A percentile compares a stretch with the other conserved stretches of the same genome.
phyloP scores from a whole-genome alignment of 2,329 filamentous ascomycete genomes.

The Fusarium sarcochroum region DNA sequence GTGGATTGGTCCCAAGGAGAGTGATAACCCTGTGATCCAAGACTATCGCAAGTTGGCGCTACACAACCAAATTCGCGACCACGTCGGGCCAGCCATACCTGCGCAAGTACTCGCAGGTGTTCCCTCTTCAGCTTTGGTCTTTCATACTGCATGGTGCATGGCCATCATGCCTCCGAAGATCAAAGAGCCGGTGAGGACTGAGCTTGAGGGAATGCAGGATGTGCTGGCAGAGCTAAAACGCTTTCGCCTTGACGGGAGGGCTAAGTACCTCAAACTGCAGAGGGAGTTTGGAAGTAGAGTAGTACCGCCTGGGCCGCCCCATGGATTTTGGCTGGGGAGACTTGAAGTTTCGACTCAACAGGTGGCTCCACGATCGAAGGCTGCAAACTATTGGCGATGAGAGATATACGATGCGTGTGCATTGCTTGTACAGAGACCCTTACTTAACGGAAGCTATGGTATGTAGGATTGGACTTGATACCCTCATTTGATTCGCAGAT shows the following conservation, averaged over 20 bases:
- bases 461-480: background rate
- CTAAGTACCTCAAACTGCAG: constrained; percentile 44
- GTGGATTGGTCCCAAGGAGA: constrained; percentile 62
- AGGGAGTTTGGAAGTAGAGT: constrained; percentile 2
- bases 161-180: constrained; percentile 57
- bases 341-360: constrained; percentile 36
- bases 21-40: constrained; percentile 57
- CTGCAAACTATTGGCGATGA: constrained; percentile 32
- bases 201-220: constrained; percentile 59
- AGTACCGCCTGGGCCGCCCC: constrained; percentile 42
- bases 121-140: constrained; percentile 61
- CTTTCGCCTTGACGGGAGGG: constrained; percentile 55
- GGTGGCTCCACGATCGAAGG: constrained; percentile 8
- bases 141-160: constrained; percentile 67
- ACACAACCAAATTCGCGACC: constrained; percentile 53
- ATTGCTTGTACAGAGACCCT: background rate
- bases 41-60: constrained; percentile 64
- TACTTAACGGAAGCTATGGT: background rate
- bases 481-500: background rate
- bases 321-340: constrained; percentile 57
- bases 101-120: constrained; percentile 65
- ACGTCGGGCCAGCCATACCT: constrained; percentile 63
- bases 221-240: constrained; percentile 59
- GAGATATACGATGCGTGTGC: background rate
- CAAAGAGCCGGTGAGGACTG: constrained; percentile 46